Conservation (phyloP, 1,284 basidiomycete genomes). For the Trichosporon sp. region DNA sequence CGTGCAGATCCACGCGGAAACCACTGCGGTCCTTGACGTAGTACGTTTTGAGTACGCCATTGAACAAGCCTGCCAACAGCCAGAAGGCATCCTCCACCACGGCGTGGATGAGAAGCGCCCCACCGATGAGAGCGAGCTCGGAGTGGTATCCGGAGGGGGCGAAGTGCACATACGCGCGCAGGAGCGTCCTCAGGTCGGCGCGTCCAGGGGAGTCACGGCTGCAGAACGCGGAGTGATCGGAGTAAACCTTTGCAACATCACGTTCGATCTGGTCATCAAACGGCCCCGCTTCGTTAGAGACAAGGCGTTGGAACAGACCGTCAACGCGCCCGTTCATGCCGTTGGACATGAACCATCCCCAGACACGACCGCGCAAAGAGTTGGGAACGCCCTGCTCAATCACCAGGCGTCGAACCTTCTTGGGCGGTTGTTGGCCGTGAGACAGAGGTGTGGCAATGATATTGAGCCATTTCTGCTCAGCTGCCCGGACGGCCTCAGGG, state of each 20-base stretch:
- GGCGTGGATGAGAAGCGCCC: conserved; percentile 71
- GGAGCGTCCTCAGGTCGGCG: conserved; percentile 41
- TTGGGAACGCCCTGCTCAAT: conserved; percentile 73
- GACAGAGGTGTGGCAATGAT: conserved; percentile 62
- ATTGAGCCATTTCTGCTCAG: conserved; percentile 53
- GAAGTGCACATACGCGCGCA: conserved; percentile 42
- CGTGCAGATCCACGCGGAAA: conserved; percentile 70
- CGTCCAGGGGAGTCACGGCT: conserved; percentile 33
- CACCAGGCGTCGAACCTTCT: conserved; percentile 76
- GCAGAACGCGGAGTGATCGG: conserved; percentile 43
- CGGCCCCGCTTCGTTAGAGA: conserved; percentile 57
- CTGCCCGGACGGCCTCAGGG: conserved; percentile 28
- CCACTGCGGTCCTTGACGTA: conserved; percentile 67
- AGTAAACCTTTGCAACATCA: conserved; percentile 54
- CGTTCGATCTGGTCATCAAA: conserved; percentile 59
- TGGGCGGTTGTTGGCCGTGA: conserved; percentile 66
- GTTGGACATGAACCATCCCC: conserved; percentile 69
- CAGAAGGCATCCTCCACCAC: conserved; percentile 91
- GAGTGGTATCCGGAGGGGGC: conserved; percentile 66
- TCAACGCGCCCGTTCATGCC: conserved; percentile 64
- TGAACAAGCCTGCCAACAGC: conserved; percentile 65
- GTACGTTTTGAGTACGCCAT: conserved; percentile 67
- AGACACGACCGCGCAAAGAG: conserved; percentile 76
- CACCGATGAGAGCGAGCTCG: conserved; percentile 65
- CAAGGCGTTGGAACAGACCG: conserved; percentile 65